Conservation (phyloP, 768 basidiomycete genomes). For the Lactarius trivialis region DNA sequence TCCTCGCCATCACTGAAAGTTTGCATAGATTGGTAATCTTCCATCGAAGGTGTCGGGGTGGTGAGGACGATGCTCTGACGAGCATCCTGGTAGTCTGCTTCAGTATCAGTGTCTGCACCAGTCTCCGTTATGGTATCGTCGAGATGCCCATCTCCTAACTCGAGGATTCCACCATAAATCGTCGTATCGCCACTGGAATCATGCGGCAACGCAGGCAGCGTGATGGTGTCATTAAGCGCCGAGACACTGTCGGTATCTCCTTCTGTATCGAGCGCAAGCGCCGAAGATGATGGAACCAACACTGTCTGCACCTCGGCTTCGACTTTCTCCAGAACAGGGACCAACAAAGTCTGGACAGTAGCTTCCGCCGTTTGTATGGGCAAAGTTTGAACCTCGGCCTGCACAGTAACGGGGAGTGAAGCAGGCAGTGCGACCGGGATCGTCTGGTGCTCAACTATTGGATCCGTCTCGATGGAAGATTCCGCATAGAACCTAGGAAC, state of each 20-base stretch:
- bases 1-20: conserved; percentile 53
- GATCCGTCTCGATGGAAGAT: conserved; percentile 22
- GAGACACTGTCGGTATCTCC: conserved; percentile 5
- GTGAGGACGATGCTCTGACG: conserved; percentile 54
- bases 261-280: conserved; percentile 14
- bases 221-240: conserved; percentile 14
- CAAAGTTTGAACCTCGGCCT: conserved; percentile 35
- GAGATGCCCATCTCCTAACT: conserved; percentile 35
- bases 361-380: conserved; percentile 29
- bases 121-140: conserved; percentile 50
- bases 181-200: conserved; percentile 31
- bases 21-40: conserved; percentile 21
- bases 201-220: conserved; percentile 19
- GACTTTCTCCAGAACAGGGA: conserved; percentile 9
- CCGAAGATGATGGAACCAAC: conserved; percentile 1
- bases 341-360: conserved; percentile 31
- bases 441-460: conserved; percentile 25
- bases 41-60: conserved; percentile 56
- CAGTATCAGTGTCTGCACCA: conserved; percentile 61
- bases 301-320: conserved; percentile 25
- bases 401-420: conserved; percentile 8
- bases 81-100: conserved; percentile 71
- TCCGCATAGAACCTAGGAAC: conserved; percentile 22
- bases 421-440: conserved; percentile 9
- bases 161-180: conserved; percentile 25